These are phyloP conservation scores for Mrakia hoshinonis DNA, from an alignment of 768 basidiomycete species.

Conservation along the genomic window DNA sequence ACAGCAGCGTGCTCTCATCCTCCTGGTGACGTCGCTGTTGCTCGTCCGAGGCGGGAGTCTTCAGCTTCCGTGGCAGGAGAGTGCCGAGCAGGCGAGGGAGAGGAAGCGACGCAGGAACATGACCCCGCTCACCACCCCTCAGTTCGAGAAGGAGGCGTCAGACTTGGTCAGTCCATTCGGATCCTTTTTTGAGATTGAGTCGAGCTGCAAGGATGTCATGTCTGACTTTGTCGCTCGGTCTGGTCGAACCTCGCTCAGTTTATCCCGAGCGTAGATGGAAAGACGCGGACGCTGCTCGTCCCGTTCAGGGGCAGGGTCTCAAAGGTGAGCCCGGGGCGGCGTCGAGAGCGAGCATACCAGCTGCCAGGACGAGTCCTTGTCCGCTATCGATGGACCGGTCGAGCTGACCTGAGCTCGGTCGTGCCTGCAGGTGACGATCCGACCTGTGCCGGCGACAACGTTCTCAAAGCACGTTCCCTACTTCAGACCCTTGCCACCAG, in stretches of 20 bases:
- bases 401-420: background rate
- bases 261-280: slow-evolving; percentile 51
- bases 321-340: slow-evolving; percentile 46
- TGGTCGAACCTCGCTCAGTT: slow-evolving; percentile 44
- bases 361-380: background rate
- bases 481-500: slow-evolving; percentile 54
- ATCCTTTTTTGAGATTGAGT: too few relatives aligned
- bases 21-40: background rate
- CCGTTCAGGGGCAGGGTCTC: slow-evolving; percentile 57
- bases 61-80: slow-evolving; percentile 27
- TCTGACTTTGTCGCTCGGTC: background rate
- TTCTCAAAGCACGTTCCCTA: slow-evolving; percentile 50
- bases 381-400: background rate
- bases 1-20: background rate
- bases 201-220: too few relatives aligned
- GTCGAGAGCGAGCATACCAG: too few relatives aligned
- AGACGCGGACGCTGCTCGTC: slow-evolving; percentile 54
- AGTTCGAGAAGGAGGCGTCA: slow-evolving; percentile 40
- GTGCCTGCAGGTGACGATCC: slow-evolving; percentile 43
- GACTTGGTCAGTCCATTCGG: slow-evolving; percentile 37
- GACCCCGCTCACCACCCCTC: slow-evolving; percentile 40
- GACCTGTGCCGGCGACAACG: slow-evolving; percentile 48
- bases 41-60: slow-evolving; percentile 3
- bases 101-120: slow-evolving; percentile 39
- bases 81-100: slow-evolving; percentile 31